Conservation (phyloP, 352 stramenopile genomes). For the Pythium graminicola region DNA sequence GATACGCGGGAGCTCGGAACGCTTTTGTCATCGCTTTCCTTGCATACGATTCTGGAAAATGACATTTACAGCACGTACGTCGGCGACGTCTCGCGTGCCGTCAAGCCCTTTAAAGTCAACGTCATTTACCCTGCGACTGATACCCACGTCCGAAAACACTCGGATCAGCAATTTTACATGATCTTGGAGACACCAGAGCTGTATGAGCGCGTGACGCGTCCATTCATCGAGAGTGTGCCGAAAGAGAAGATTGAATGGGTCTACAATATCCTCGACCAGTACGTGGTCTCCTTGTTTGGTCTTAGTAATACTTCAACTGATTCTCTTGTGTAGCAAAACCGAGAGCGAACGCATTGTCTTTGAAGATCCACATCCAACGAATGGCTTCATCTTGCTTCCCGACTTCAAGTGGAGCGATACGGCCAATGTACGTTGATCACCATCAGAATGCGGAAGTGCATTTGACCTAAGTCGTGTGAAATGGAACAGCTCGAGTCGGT, state of each 20-base stretch:
- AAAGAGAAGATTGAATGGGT: conserved; percentile 79
- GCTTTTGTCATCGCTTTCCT: conserved; percentile 48
- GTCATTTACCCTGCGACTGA: conserved; percentile 79
- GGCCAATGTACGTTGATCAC: conserved; percentile 55
- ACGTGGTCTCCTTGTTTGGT: conserved; percentile 17
- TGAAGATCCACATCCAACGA: conserved; percentile 53
- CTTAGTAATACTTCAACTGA: neutral
- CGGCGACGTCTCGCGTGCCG: conserved; percentile 51
- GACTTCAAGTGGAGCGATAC: conserved; percentile 83
- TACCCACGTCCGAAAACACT: conserved; percentile 76
- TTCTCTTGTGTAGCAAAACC: conserved; percentile 42
- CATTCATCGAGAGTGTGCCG: conserved; percentile 73
- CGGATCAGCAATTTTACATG: conserved; percentile 78
- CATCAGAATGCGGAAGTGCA: too few relatives aligned
- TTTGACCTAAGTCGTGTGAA: too few relatives aligned
- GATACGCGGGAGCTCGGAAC: conserved; percentile 33
- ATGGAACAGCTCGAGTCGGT: conserved; percentile 55
- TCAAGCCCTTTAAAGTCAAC: conserved; percentile 80
- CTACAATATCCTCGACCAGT: conserved; percentile 87
- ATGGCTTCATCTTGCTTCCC: conserved; percentile 72
- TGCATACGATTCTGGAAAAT: conserved; percentile 68
- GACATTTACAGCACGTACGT: conserved; percentile 81
- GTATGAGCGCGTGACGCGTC: conserved; percentile 68
- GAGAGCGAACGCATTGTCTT: conserved; percentile 78
- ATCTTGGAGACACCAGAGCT: conserved; percentile 71